These are phyloP conservation scores for Byssoonygena ceratinophila DNA, from an alignment of 2,329 filamentous ascomycete genomes.

Conservation along the genomic window DNA sequence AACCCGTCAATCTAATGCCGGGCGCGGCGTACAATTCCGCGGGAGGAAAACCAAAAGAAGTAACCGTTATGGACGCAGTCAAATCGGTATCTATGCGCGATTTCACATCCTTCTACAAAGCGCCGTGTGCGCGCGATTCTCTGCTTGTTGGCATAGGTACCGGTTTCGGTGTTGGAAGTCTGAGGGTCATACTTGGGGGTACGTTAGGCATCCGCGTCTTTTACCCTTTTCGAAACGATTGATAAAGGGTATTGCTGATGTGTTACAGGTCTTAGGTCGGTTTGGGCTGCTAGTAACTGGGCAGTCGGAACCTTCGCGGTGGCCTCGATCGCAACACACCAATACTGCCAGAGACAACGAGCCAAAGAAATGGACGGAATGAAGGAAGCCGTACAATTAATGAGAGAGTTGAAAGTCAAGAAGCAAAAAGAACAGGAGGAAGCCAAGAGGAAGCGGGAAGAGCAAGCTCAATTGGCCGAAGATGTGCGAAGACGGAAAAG, in stretches of 20 bases:
- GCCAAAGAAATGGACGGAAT: constrained; percentile 69
- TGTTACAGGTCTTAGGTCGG: constrained; percentile 39
- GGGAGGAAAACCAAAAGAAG: constrained; percentile 43
- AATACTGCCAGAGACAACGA: constrained; percentile 70
- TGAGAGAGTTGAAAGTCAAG: constrained; percentile 61
- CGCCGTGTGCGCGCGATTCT: constrained; percentile 74
- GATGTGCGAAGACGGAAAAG: constrained; percentile 35
- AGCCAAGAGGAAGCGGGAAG: constrained; percentile 28
- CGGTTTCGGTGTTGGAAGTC: constrained; percentile 63
- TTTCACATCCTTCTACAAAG: constrained; percentile 54
- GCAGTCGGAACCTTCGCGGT: constrained; percentile 67
- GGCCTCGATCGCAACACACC: constrained; percentile 61
- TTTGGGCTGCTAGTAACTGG: constrained; percentile 68
- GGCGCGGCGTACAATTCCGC: constrained; percentile 50
- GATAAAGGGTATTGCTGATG: constrained; percentile 8
- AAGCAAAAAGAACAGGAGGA: constrained; percentile 44
- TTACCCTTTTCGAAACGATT: background rate
- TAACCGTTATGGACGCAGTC: constrained; percentile 33
- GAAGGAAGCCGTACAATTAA: constrained; percentile 72
- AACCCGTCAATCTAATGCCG: constrained; percentile 46
- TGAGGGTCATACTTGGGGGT: constrained; percentile 69
- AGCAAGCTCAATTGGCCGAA: constrained; percentile 26
- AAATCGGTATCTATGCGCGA: constrained; percentile 45
- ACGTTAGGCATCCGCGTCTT: constrained; percentile 19
- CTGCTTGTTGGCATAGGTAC: constrained; percentile 72